Evolutionary conservation across 805 yeast genomes (phyloP), one percentile per base, ranked within the genome.

Genomic region (Candida maltosa): DNA sequence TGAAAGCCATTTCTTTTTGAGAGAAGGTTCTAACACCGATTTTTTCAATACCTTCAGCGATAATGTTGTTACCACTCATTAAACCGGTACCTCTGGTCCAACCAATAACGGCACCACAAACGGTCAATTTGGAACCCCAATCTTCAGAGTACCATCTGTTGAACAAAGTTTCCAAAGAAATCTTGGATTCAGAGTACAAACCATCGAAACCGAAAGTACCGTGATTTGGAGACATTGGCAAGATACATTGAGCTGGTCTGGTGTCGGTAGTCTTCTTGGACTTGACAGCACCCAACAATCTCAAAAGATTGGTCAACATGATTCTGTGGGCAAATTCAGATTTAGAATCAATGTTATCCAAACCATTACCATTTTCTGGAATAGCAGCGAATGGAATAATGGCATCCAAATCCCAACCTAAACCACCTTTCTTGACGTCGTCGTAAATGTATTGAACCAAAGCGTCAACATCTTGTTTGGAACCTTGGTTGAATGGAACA

Each of bases 11-110:
- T 72, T 93, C 99, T 67, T 86, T 85, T 70, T 93, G 98, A 36
- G 96, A 86, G 79, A 91, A 93, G 29, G 99, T 93, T 70, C 97
- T 85, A 32, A 93, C 97, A 54, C 98, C 97, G 42, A 84, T 71
- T 59, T 79, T 78, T 70, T 93, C 99, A 56, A 93, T 86, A 49
- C 97, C 97, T 69, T 89, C 96, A 42, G 99, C 96, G 62, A 93
- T 87, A 60, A 87, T 83, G 72, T 93, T 93, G 76, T 93, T 93
- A 51, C 83, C 97, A 56, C 88, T 76, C 99, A 93, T 93, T 58
- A 93, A 80, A 58, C 99, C 99, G 41, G 99, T 93, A 66, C 99
- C 99, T 76, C 99, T 87, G 46, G 99, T 93, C 99, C 99, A 93
- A 61, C 99, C 99, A 64, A 93, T 93, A 48, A 93, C 77, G 30